Conservation (phyloP, 805 yeast species). For the Vanderwaltozyma polyspora region DNA sequence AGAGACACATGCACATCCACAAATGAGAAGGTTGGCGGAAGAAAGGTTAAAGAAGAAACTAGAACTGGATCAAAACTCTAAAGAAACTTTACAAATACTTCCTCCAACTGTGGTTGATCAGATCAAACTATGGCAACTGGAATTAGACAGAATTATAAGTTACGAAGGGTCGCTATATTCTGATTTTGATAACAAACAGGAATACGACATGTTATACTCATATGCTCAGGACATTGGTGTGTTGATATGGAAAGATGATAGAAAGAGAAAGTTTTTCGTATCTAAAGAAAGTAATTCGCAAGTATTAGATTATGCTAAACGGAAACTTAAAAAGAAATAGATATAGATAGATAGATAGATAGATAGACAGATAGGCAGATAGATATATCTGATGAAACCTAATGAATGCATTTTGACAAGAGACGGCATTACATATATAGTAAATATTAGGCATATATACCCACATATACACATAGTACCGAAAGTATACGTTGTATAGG, state of each 20-base stretch:
- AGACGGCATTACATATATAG: no score
- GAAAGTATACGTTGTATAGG: no score
- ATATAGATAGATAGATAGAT: no score
- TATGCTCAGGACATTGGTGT: slow-evolving; percentile 92
- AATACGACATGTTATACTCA: slow-evolving; percentile 56
- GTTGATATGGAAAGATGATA: slow-evolving; percentile 71
- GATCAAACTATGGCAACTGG: slow-evolving; percentile 91
- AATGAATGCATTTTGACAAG: no score
- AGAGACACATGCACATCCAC: slow-evolving; percentile 88
- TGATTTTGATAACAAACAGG: slow-evolving; percentile 69
- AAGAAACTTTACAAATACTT: slow-evolving; percentile 47
- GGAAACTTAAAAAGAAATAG: slow-evolving; percentile 26
- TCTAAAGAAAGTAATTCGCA: slow-evolving; percentile 79
- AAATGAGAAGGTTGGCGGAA: slow-evolving; percentile 68
- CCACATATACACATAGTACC: no score
- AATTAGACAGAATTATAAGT: slow-evolving; percentile 80
- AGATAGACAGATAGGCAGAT: no score
- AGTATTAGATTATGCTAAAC: slow-evolving; percentile 81
- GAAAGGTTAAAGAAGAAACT: slow-evolving; percentile 54
- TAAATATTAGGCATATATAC: no score
- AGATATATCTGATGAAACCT: no score
- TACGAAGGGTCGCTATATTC: slow-evolving; percentile 80
- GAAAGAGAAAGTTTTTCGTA: slow-evolving; percentile 67
- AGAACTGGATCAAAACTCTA: slow-evolving; percentile 41
- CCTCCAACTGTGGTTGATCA: slow-evolving; percentile 98